Evolutionary conservation across 2,329 filamentous ascomycete species (phyloP).

Genomic region (Diaporthe sp.): DNA sequence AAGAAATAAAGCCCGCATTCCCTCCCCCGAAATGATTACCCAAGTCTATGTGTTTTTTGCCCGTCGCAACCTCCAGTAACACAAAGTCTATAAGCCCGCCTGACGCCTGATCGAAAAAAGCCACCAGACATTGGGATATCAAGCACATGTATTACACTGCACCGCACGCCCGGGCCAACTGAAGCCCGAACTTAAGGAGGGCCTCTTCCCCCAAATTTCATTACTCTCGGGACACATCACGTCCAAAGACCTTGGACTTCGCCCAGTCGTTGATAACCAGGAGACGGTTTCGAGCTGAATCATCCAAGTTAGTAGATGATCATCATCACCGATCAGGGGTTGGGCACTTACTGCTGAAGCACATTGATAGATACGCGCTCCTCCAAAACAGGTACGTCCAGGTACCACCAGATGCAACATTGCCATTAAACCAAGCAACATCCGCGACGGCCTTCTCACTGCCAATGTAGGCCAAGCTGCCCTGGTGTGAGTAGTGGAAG

Average conservation of each 20-base stretch:
- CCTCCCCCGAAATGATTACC: constrained; percentile 9
- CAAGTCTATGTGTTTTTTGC: constrained; percentile 27
- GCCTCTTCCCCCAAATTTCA: background rate
- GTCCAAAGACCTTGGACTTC: constrained; percentile 96
- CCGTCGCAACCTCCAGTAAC: constrained; percentile 15
- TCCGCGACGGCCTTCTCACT: constrained; percentile 97
- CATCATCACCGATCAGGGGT: constrained; percentile 40
- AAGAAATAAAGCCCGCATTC: constrained; percentile 22
- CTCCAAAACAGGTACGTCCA: constrained; percentile 99
- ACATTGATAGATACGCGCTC: constrained; percentile 98
- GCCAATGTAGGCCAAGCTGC: constrained; percentile 96
- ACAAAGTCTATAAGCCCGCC: constrained; percentile 34
- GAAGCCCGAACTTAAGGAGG: background rate
- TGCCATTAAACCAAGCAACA: constrained; percentile 97
- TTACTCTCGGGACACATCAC: constrained; percentile 90
- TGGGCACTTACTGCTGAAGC: constrained; percentile 91
- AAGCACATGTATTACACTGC: constrained; percentile 35
- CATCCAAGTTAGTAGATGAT: constrained; percentile 42
- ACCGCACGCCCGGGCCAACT: constrained; percentile 7
- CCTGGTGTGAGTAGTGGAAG: constrained; percentile 99
- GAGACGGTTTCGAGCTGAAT: constrained; percentile 88
- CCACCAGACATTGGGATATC: constrained; percentile 34
- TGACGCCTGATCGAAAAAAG: constrained; percentile 32
- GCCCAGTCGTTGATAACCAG: constrained; percentile 95
- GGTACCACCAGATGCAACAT: constrained; percentile 92